Percentiles rank a stretch among this genome's conserved stretches.
Evolutionary conservation across 371 early-diverging fungal genomes (phyloP).

Genomic region (Smittium culicis): DNA sequence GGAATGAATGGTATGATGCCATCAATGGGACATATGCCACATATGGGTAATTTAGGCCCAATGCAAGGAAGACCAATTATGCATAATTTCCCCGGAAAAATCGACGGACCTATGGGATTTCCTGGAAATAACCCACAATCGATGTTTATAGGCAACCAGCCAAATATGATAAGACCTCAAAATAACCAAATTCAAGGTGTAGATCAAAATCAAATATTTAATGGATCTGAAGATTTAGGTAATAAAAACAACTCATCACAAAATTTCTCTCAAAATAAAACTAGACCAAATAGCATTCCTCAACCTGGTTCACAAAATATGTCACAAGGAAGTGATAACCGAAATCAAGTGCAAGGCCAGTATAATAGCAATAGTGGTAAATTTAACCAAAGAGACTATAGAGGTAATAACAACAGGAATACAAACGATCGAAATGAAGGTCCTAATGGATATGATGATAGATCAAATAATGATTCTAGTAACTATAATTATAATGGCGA

Average conservation of each 20-base stretch:
- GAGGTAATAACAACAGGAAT: neutral
- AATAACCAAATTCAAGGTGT: neutral
- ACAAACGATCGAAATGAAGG: neutral
- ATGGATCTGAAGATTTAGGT: neutral
- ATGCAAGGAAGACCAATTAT: neutral
- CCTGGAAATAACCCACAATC: neutral
- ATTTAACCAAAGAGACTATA: neutral
- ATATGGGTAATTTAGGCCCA: constrained; percentile 1
- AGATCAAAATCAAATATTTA: neutral
- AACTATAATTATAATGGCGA: neutral
- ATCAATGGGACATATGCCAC: constrained; percentile 6
- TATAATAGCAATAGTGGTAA: neutral
- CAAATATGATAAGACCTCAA: neutral
- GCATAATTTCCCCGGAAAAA: neutral
- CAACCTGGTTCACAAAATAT: neutral
- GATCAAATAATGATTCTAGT: neutral
- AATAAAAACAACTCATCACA: neutral
- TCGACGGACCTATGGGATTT: neutral
- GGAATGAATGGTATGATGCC: neutral
- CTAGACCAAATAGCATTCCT: neutral
- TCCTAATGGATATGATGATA: neutral
- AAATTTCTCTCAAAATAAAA: constrained; percentile 8
- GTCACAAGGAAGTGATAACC: neutral
- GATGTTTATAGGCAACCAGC: constrained; percentile 3
- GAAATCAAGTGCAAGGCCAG: neutral